These are phyloP conservation scores for Pilobolus umbonatus DNA, from an alignment of 192 early-diverging fungal species.

Conservation along the genomic window DNA sequence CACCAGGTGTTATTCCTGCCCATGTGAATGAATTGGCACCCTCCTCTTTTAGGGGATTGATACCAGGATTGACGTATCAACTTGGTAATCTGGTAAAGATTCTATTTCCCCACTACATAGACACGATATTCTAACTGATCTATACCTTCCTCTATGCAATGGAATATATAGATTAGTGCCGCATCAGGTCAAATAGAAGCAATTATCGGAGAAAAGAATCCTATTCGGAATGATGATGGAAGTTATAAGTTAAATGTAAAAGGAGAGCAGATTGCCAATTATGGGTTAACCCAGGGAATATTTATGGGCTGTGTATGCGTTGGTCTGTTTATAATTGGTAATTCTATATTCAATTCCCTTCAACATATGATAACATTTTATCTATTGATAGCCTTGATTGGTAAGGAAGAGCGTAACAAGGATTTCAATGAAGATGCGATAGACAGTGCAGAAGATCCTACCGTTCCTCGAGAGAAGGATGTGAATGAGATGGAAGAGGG, in stretches of 20 bases:
- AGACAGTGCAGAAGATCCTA: slow-evolving; percentile 11
- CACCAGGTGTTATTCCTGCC: slow-evolving; percentile 60
- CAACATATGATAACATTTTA: slow-evolving; percentile 13
- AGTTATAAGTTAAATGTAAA: slow-evolving; percentile 9
- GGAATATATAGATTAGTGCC: slow-evolving; percentile 28
- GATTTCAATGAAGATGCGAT: slow-evolving; percentile 44
- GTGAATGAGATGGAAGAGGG: slow-evolving; percentile 8
- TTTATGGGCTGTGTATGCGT: slow-evolving; percentile 46
- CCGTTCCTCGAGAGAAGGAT: slow-evolving; percentile 1
- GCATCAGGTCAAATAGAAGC: slow-evolving; percentile 41
- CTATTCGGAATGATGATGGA: slow-evolving; percentile 14
- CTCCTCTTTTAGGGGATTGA: slow-evolving; percentile 55
- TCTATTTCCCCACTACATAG: slow-evolving; percentile 17
- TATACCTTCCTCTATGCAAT: not conserved
- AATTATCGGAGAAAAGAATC: slow-evolving; percentile 33
- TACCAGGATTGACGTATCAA: slow-evolving; percentile 74
- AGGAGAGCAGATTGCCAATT: slow-evolving; percentile 35
- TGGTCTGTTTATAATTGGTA: slow-evolving; percentile 19
- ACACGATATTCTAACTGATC: not conserved
- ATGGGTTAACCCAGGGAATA: slow-evolving; percentile 53
- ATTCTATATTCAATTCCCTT: not conserved
- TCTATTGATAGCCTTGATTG: slow-evolving; percentile 42
- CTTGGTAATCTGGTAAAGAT: slow-evolving; percentile 65
- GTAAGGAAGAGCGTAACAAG: slow-evolving; percentile 54
- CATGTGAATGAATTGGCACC: slow-evolving; percentile 70